Evolutionary conservation across 2,329 filamentous ascomycete genomes (phyloP).

Genomic region (Talaromyces sp.): DNA sequence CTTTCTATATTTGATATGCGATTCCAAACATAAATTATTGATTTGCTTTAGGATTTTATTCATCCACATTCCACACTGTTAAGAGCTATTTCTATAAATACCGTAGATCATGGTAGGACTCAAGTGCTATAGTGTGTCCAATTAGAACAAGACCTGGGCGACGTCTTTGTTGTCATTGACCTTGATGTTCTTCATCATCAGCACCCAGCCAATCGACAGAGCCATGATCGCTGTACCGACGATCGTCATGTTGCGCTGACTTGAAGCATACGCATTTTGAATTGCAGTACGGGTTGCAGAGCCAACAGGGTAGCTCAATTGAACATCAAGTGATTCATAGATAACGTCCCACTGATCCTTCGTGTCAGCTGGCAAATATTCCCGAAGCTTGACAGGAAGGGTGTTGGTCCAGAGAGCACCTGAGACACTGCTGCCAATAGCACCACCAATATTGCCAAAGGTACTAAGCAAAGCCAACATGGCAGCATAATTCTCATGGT

Average conservation of each 20-base stretch:
- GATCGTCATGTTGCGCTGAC: conserved; percentile 12
- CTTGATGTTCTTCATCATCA: too few species aligned
- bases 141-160: background rate
- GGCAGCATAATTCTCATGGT: conserved; percentile 56
- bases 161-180: too few species aligned
- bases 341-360: conserved; percentile 24
- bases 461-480: conserved; percentile 40
- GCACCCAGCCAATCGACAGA: background rate
- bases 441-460: conserved; percentile 35
- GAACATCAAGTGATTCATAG: conserved; percentile 26
- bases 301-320: conserved; percentile 35
- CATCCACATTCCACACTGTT: too few species aligned
- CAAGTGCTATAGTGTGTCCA: background rate
- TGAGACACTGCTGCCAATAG: conserved; percentile 34
- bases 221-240: background rate
- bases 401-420: conserved; percentile 24
- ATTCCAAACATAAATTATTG: too few species aligned
- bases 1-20: too few species aligned
- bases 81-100: too few species aligned
- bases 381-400: conserved; percentile 13
- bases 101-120: too few species aligned
- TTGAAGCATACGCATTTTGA: conserved; percentile 38
- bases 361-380: conserved; percentile 18
- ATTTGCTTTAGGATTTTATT: too few species aligned
- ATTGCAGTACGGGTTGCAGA: conserved; percentile 34